Base-by-base conservation (phyloP, 2,329 filamentous ascomycete species). In the Herpotrichia juniperi region DNA sequence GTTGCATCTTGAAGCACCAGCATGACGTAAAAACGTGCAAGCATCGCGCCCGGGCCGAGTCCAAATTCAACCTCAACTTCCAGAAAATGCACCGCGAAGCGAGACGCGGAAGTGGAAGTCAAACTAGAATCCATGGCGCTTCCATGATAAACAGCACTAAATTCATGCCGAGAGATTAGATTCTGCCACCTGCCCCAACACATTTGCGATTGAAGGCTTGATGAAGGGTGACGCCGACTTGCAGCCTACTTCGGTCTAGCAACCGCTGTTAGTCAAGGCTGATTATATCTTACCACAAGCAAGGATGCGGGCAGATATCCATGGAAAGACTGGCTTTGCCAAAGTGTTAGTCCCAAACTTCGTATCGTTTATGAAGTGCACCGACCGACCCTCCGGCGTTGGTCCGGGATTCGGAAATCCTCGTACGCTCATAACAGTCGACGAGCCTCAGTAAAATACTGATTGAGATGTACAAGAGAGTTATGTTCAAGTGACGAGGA, bases 41-140 rank as follows among this genome's bases (percentile, higher is more conserved):
- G 42, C 10, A n/a, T 21, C 11, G 14, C 17, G n/a, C 16, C 17
- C 51, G 46, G 51, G 21, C 42, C 46, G 42, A 50, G 28, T 42
- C 14, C 12, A 42, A 43, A 46, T 19, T 17, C 14, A 24, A 46
- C 34, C 21, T 19, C 34, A 6, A 37, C 8, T 7, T 7, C 26
- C 26, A 7, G 7, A 28, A 6, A 6, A 37, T n/a, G n/a, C 34
- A 37, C 9, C n/a, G 16, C 16, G 17, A 37, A 31, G 34, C 48
- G 25, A 14, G 32, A 31, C 24, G 30, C 16, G 19, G 39, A 22
- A 11, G 11, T 19, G 25, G 34, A 16, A 32, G 42, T 24, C 16
- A 37, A 46, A 34, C 52, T 48, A 51, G 45, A 46, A 42, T 21
- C 1, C 50, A 45, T 50, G 46, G 50, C 46, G 22, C 46, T 46